Conservation (phyloP, 345 rosid genomes). For the Ailanthus altissimus region DNA sequence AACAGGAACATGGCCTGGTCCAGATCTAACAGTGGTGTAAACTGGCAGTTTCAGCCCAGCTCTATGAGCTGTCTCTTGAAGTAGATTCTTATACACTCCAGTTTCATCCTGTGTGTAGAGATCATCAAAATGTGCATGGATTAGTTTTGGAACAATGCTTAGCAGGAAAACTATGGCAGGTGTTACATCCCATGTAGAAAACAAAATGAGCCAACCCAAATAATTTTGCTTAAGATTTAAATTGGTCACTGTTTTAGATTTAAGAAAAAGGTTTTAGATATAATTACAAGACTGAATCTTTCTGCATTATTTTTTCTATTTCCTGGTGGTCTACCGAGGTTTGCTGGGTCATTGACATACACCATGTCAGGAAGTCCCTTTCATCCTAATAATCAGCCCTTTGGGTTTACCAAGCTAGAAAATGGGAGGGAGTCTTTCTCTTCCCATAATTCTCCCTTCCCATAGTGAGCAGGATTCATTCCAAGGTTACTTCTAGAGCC, state of each 20-base stretch:
- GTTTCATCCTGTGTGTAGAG: constrained; percentile 44
- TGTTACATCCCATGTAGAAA: neutral
- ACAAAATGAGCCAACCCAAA: neutral
- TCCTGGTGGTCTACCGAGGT: neutral
- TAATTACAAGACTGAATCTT: neutral
- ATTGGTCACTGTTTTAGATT: neutral
- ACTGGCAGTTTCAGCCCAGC: constrained; percentile 51
- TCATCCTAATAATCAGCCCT: neutral
- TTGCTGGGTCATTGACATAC: no score
- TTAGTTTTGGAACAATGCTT: constrained; percentile 1
- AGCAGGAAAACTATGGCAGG: neutral
- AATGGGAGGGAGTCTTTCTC: neutral
- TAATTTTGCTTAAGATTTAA: neutral
- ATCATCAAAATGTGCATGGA: constrained; percentile 8
- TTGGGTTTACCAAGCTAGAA: neutral
- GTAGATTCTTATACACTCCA: constrained; percentile 52
- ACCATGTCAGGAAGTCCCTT: neutral
- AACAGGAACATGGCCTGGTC: constrained; percentile 45
- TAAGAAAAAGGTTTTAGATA: neutral
- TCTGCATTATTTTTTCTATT: neutral
- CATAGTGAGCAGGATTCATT: neutral
- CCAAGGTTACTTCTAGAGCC: neutral
- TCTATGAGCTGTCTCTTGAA: constrained; percentile 50
- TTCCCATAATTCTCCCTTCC: neutral
- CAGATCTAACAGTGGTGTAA: constrained; percentile 46